Evolutionary conservation across 2,329 filamentous ascomycete genomes (phyloP).

Genomic region (Trichoderma guizhouense): DNA sequence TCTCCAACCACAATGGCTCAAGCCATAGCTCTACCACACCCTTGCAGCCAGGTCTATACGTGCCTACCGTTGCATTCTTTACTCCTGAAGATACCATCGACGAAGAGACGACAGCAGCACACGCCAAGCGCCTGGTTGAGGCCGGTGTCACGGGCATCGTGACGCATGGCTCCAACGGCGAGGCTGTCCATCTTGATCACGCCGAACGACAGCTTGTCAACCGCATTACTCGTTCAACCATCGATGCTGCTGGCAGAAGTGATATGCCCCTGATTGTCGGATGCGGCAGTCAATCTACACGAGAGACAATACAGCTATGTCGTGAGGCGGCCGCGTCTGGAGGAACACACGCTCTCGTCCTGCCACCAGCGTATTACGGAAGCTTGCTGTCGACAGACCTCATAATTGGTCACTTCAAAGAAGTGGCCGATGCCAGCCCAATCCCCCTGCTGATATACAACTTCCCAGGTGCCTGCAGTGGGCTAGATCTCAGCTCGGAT

Average conservation of each 20-base stretch:
- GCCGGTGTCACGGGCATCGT: constrained; percentile 65
- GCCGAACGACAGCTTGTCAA: constrained; percentile 63
- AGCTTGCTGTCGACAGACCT: constrained; percentile 55
- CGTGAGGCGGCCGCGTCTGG: constrained; percentile 61
- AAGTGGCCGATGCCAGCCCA: constrained; percentile 56
- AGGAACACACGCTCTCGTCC: constrained; percentile 63
- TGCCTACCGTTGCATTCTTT: constrained; percentile 64
- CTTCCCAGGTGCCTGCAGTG: constrained; percentile 56
- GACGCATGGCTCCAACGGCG: constrained; percentile 69
- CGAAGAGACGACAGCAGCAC: constrained; percentile 45
- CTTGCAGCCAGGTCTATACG: constrained; percentile 48
- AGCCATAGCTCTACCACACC: neutral
- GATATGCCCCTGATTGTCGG: constrained; percentile 65
- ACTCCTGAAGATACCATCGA: constrained; percentile 53
- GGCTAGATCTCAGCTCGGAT: constrained; percentile 57
- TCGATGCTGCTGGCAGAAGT: constrained; percentile 54
- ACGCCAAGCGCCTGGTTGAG: constrained; percentile 57
- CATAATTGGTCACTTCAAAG: constrained; percentile 59
- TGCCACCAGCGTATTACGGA: constrained; percentile 68
- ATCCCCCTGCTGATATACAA: constrained; percentile 63
- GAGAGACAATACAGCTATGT: constrained; percentile 64
- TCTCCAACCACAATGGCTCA: constrained; percentile 5
- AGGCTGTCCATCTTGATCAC: constrained; percentile 66
- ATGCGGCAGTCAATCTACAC: constrained; percentile 64
- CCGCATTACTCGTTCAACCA: constrained; percentile 56